Base-by-base conservation (phyloP, 228 moss, liverwort and hornwort species). In the Sphagnum magellanicum region DNA sequence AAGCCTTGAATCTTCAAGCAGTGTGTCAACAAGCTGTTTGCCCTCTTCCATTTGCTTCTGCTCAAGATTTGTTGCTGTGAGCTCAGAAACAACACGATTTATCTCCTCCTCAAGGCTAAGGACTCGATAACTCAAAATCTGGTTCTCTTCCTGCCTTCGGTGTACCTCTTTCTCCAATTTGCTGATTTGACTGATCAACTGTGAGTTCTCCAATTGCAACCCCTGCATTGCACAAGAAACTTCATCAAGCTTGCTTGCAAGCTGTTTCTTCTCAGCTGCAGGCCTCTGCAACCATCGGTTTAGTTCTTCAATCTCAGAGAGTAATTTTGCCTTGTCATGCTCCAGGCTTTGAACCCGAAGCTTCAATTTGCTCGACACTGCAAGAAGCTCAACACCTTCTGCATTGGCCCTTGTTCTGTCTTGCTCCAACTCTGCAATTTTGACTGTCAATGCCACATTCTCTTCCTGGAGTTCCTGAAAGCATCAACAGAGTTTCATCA, bases 211-310 rank as follows among this genome's bases (percentile, higher is more conserved):
- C 59, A 51, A 50, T 51, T 49, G 67, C 70, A 78, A 75, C 51
- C 66, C 72, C 64, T 73, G 17, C 60, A 75, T n/a, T 60, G 6
- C 52, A 67, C 50, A 46, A 61, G 63, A 60, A 60, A 64, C 67
- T 59, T 64, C 75, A 49, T 78, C 75, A 64, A 78, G 67, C 64
- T 32, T 32, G 32, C 66, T 76, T 50, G 76, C 79, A 14, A 83
- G 76, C 50, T 83, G 79, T 71, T 64, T 76, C 79, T 73, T 83
- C 63, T 83, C 79, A 71, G 76, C 79, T 59, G 79, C 76, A 48
- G 83, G 83, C 63, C 75, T 73, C n/a, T 61, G 61, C 12, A 70
- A 53, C 55, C 46, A 53, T 12, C 53, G 17, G 47, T 55, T 51
- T 13, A 49, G 4, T 6, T 50, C 83, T 50, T 83, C 83, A 52